Conservation (phyloP, 73 alveolate species). For the Tetrahymena borealis region DNA sequence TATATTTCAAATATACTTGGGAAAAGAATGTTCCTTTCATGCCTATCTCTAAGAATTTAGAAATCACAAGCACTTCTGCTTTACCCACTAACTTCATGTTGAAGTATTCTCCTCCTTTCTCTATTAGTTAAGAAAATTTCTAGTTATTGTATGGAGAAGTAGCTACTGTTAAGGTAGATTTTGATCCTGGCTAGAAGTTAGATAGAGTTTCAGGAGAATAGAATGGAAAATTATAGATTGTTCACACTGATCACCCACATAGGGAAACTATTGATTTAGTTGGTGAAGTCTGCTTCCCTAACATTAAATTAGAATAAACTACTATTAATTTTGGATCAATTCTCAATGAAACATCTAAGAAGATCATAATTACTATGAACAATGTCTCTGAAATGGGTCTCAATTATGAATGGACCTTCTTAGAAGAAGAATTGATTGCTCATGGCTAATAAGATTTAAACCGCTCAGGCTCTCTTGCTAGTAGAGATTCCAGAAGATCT, state of each 20-base stretch:
- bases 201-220: conserved; percentile 93
- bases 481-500: background rate
- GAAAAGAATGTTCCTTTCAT: conserved; percentile 88
- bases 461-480: conserved; percentile 3
- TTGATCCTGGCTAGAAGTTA: conserved; percentile 98
- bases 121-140: conserved; percentile 66
- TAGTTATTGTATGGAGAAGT: conserved; percentile 84
- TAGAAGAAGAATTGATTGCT: conserved; percentile 77
- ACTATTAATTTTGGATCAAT: conserved; percentile 94
- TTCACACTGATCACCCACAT: conserved; percentile 98
- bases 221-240: conserved; percentile 85
- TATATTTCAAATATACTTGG: conserved; percentile 91
- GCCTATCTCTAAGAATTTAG: conserved; percentile 81
- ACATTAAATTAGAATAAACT: conserved; percentile 79
- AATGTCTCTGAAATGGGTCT: conserved; percentile 93
- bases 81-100: conserved; percentile 74
- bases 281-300: conserved; percentile 98
- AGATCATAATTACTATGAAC: conserved; percentile 93
- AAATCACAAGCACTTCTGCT: conserved; percentile 64
- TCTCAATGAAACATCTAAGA: conserved; percentile 96
- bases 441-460: conserved; percentile 4
- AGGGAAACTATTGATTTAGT: conserved; percentile 92
- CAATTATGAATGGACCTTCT: conserved; percentile 97
- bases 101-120: conserved; percentile 75
- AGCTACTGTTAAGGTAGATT: conserved; percentile 85